phyloP scores from a whole-genome alignment of 371 early-diverging fungal species.

The Mucor racemosus region DNA sequence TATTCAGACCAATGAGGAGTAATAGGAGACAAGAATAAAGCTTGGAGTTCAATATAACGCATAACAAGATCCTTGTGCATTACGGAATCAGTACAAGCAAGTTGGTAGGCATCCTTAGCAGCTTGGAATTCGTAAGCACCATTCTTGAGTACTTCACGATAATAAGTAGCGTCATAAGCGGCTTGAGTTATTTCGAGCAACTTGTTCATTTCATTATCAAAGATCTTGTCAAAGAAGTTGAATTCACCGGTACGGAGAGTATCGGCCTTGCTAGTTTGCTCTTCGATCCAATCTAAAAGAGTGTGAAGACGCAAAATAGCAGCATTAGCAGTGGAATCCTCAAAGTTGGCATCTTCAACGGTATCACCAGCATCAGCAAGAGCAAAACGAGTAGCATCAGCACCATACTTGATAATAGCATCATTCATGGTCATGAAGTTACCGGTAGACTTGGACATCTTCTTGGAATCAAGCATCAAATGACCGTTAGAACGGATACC shows the following conservation, averaged over 20 bases:
- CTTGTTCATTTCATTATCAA: conserved; percentile 87
- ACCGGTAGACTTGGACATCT: conserved; percentile 99
- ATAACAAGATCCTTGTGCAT: conserved; percentile 87
- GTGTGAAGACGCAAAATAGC: conserved; percentile 95
- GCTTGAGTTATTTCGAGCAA: conserved; percentile 69
- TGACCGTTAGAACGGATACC: conserved; percentile 98
- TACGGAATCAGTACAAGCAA: conserved; percentile 67
- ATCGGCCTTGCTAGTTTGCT: conserved; percentile 41
- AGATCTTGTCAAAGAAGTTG: conserved; percentile 85
- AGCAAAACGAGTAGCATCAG: conserved; percentile 97
- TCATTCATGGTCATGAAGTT: conserved; percentile 97
- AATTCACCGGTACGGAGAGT: conserved; percentile 50
- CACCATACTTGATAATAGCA: conserved; percentile 90
- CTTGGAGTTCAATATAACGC: conserved; percentile 84
- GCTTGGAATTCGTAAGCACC: conserved; percentile 94
- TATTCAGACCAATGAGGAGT: conserved; percentile 95
- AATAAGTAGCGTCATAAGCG: conserved; percentile 86
- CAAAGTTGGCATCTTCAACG: conserved; percentile 99
- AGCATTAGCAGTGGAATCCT: conserved; percentile 95
- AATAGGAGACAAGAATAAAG: conserved; percentile 85
- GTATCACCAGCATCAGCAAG: conserved; percentile 96
- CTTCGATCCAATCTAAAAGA: conserved; percentile 91
- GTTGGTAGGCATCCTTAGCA: conserved; percentile 91
- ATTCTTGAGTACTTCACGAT: conserved; percentile 95
- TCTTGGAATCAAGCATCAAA: conserved; percentile 95